These are phyloP conservation scores for Leptoxyphium fumago DNA, from an alignment of 2,329 filamentous ascomycete species.

Conservation along the genomic window DNA sequence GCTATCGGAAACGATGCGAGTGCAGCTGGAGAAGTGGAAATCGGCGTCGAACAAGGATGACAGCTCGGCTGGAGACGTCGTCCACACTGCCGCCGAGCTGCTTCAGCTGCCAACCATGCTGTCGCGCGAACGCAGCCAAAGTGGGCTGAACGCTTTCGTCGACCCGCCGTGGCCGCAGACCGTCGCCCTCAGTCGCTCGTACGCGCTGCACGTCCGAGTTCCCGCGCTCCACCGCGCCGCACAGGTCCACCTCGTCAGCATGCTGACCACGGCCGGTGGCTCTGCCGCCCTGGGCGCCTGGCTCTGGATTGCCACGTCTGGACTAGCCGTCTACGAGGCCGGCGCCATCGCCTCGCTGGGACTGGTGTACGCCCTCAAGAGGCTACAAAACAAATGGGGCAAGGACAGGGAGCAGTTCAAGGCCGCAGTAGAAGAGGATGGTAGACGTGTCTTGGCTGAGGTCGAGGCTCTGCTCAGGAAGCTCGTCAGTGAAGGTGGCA, in stretches of 20 bases:
- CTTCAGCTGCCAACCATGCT: conserved; percentile 14
- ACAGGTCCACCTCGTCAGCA: conserved; percentile 48
- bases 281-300: conserved; percentile 39
- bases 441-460: conserved; percentile 37
- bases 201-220: conserved; percentile 26
- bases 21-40: conserved; percentile 1
- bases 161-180: conserved; percentile 53
- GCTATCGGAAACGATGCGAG: conserved; percentile 2
- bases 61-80: conserved; percentile 8
- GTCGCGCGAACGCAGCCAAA: conserved; percentile 12
- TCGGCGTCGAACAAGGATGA: conserved; percentile 1
- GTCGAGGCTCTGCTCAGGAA: conserved; percentile 36
- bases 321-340: conserved; percentile 41
- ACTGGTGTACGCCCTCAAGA: conserved; percentile 40
- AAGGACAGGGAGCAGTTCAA: conserved; percentile 37
- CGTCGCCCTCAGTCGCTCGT: conserved; percentile 53
- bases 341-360: conserved; percentile 45
- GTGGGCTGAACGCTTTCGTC: conserved; percentile 17
- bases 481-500: conserved; percentile 32
- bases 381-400: conserved; percentile 46
- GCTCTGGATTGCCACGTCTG: conserved; percentile 38
- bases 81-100: conserved; percentile 11
- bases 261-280: conserved; percentile 53
- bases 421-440: conserved; percentile 40
- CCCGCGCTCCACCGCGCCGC: conserved; percentile 31